Base-by-base conservation (phyloP, 768 basidiomycete species). In the Termitomyces sp. region DNA sequence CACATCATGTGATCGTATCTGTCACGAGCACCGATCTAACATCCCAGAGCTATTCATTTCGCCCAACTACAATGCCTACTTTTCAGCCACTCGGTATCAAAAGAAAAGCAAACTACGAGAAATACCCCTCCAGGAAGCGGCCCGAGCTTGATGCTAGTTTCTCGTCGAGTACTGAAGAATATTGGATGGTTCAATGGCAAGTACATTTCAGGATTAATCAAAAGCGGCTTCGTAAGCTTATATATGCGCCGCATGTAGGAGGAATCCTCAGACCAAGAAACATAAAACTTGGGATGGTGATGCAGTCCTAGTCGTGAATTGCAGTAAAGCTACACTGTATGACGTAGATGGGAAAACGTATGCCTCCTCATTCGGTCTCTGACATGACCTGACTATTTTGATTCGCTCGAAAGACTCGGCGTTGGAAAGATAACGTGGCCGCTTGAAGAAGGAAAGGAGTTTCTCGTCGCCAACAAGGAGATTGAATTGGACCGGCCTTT, bases 201-300 rank as follows among this genome's bases (percentile, higher is more conserved):
- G 67, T 32, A 42, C 35, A 17, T 37, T 14, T 12, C 3, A 34
- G 17, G 1, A 15, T 37, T 15, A 15, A 15, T 2, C 5, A 2
- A 37, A 26, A 19, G 17, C 15, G 15, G 2, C 5, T 7, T 32
- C 11, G 19, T 50, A 9, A 45, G 14, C 3, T 37, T 35, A 15
- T 17, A 6, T 37, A 15, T 24, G 45, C 30, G 17, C n/a, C n/a
- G 1, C 42, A 22, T 26, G 28, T 35, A 88, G 87, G 88, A 72
- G 88, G 56, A 78, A 72, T 44, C 84, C 77, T 43, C 88, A 91
- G 67, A 73, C 76, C 38, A 89, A 82, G 72, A 94, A 94, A 69
- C 85, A 93, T 64, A 92, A 93, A 67, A 92, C 88, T 0, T 95
- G 93, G 93, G 91, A 94, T 51, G 91, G 88, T 37, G 90, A 87